Conservation (phyloP, 202 grass and related monocot species). For the Setaria viridis region DNA sequence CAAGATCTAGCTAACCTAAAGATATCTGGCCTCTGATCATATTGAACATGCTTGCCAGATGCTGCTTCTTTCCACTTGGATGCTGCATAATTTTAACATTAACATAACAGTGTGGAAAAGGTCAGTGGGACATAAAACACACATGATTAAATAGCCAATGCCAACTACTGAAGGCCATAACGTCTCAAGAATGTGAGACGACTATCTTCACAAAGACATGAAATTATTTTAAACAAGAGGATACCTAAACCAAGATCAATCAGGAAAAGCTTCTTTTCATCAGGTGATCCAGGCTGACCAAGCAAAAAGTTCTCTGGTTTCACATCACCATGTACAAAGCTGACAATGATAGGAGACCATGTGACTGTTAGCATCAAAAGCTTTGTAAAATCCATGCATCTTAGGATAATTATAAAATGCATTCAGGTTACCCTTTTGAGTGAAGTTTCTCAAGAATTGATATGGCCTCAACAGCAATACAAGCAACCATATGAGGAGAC, state of each 20-base stretch:
- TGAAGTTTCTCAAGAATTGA: slow-evolving; percentile 99
- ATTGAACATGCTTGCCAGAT: slow-evolving; percentile 85
- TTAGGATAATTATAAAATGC: slow-evolving; percentile 13
- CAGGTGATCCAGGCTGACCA: slow-evolving; percentile 80
- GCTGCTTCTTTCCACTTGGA: slow-evolving; percentile 77
- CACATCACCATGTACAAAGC: slow-evolving; percentile 92
- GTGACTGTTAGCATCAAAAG: slow-evolving; percentile 5
- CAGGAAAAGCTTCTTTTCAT: slow-evolving; percentile 92
- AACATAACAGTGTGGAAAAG: slow-evolving; percentile 4
- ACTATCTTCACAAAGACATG: neutral
- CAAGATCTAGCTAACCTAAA: slow-evolving; percentile 70
- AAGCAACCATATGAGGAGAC: slow-evolving; percentile 85
- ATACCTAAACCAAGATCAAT: slow-evolving; percentile 96
- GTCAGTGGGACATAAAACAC: slow-evolving; percentile 14
- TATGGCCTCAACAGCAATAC: slow-evolving; percentile 94
- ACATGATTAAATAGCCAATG: neutral
- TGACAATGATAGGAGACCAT: slow-evolving; percentile 27
- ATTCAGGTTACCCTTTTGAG: slow-evolving; percentile 70
- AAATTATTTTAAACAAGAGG: slow-evolving; percentile 25
- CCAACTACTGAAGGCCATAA: neutral
- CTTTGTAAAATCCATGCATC: neutral
- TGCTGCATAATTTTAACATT: slow-evolving; percentile 66
- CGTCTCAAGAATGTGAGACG: slow-evolving; percentile 1
- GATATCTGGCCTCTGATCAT: slow-evolving; percentile 89
- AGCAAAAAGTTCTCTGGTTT: slow-evolving; percentile 95